Evolutionary conservation across 768 basidiomycete genomes (phyloP).

Genomic region (Calvatia gigantea): DNA sequence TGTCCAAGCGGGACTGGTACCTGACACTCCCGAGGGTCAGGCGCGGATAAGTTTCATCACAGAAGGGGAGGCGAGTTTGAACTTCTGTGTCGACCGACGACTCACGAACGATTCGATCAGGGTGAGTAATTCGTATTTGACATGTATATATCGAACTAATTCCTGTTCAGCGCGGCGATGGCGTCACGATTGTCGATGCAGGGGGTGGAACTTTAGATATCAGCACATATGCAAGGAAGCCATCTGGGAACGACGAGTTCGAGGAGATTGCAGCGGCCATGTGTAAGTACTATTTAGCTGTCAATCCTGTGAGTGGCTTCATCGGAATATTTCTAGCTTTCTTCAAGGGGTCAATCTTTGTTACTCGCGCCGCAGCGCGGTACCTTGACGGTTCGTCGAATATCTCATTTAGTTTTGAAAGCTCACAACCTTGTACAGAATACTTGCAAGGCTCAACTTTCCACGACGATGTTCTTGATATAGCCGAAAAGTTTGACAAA

Average conservation of each 20-base stretch:
- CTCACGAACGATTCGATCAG: conserved; percentile 10
- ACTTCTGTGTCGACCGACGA: conserved; percentile 35
- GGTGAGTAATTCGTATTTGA: background rate
- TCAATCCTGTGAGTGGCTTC: background rate
- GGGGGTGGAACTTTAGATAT: conserved; percentile 62
- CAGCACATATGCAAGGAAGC: conserved; percentile 42
- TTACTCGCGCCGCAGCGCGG: conserved; percentile 33
- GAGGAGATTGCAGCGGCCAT: conserved; percentile 42
- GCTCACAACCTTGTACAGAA: conserved; percentile 3
- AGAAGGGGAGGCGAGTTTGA: conserved; percentile 53
- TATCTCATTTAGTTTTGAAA: too few relatives aligned
- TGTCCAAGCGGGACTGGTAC: conserved; percentile 40
- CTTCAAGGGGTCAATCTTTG: conserved; percentile 44
- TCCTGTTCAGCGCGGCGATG: conserved; percentile 33
- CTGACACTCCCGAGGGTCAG: conserved; percentile 24
- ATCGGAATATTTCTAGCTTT: conserved; percentile 26
- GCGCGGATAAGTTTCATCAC: conserved; percentile 46
- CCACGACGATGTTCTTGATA: conserved; percentile 16
- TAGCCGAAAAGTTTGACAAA: conserved; percentile 19
- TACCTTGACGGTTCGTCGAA: conserved; percentile 31
- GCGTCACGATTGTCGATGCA: conserved; percentile 54
- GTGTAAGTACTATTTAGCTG: conserved; percentile 23
- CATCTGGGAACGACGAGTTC: conserved; percentile 15
- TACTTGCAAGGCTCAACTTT: conserved; percentile 14
- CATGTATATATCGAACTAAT: background rate